Base-by-base conservation (phyloP, 2,329 filamentous ascomycete genomes). In the Chrysoporthe cubensis region DNA sequence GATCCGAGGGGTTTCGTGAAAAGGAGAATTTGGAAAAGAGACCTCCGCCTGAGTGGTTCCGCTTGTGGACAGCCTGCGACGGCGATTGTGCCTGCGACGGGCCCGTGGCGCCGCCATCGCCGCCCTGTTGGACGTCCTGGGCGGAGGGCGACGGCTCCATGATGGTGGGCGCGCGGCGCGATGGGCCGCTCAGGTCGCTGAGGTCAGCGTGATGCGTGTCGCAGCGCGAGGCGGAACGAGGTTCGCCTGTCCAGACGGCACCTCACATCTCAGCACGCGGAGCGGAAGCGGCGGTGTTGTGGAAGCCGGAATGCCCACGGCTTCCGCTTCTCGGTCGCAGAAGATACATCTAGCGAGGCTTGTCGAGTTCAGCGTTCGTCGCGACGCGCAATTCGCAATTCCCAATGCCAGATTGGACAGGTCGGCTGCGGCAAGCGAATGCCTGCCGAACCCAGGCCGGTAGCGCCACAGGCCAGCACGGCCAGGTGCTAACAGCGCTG, bases 1-100 rank as follows among this genome's bases (percentile, higher is more conserved):
- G 71, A 65, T 80, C 80, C 44, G 75, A 71, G 0, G 77, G 73
- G 52, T 52, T 57, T 77, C 72, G 66, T 89, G 87, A 71, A 94
- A 94, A 93, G 52, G 90, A 87, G 64, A 95, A 82, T 71, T 86
- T 87, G 52, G 90, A 90, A 42, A 95, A 80, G 56, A 94, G 82
- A 68, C 88, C 87, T 52, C 82, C 80, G 1, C 71, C 73, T 26
- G 75, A 76, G 57, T 69, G 37, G 88, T 91, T 62, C 86, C 79
- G 73, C 80, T 88, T 75, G 67, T 70, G 61, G 64, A 40, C 40
- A 62, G 54, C 21, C 62, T 62, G 67, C 14, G 42, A 50, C 52
- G 64, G 56, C 52, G 40, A 52, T 57, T 69, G 58, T 62, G 40
- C 16, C 14, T 46, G 65, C 34, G 59, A 42, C 54, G 26, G 16